A percentile compares a stretch with the other conserved stretches of the same genome.
These are phyloP conservation scores for Globisporangium solare DNA, from an alignment of 352 stramenopile species.

Conservation along the genomic window DNA sequence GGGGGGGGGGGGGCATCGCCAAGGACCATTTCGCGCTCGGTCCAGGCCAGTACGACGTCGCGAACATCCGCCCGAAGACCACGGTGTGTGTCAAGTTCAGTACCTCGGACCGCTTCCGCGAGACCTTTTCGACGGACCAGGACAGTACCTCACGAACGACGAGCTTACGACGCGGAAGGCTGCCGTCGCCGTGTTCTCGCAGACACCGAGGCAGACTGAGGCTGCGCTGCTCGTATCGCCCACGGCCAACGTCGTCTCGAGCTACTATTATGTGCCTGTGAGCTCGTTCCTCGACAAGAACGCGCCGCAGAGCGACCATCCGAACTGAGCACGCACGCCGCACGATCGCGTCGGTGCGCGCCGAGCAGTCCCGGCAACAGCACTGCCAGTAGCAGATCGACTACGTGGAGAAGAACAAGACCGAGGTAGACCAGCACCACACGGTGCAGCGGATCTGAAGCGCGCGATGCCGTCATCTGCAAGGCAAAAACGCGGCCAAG, in stretches of 20 bases:
- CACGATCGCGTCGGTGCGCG: conserved; percentile 8
- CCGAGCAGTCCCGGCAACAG: not conserved
- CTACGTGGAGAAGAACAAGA: conserved; percentile 21
- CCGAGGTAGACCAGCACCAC: conserved; percentile 19
- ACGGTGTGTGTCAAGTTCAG: conserved; percentile 49
- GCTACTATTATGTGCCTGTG: conserved; percentile 49
- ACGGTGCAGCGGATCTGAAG: conserved; percentile 18
- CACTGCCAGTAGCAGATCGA: not conserved
- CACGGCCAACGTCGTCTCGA: conserved; percentile 48
- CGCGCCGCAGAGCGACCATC: conserved; percentile 20
- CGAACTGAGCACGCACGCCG: conserved; percentile 36
- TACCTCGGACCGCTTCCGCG: conserved; percentile 50
- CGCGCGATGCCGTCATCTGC: conserved; percentile 2
- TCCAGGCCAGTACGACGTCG: conserved; percentile 52
- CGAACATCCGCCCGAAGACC: conserved; percentile 18
- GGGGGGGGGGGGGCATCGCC: conserved; percentile 17
- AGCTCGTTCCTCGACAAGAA: conserved; percentile 29
- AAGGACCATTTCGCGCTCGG: conserved; percentile 51
- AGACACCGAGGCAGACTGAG: conserved; percentile 37
- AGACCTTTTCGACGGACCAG: conserved; percentile 38
- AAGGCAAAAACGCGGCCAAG: conserved; percentile 2
- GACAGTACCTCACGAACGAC: conserved; percentile 46
- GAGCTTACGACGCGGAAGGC: conserved; percentile 23
- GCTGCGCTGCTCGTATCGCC: conserved; percentile 19
- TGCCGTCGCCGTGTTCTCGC: conserved; percentile 42